Evolutionary conservation across 202 grass and related monocot genomes (phyloP), one percentile per base, ranked within the genome.

Genomic region (Eragrostis tef): DNA sequence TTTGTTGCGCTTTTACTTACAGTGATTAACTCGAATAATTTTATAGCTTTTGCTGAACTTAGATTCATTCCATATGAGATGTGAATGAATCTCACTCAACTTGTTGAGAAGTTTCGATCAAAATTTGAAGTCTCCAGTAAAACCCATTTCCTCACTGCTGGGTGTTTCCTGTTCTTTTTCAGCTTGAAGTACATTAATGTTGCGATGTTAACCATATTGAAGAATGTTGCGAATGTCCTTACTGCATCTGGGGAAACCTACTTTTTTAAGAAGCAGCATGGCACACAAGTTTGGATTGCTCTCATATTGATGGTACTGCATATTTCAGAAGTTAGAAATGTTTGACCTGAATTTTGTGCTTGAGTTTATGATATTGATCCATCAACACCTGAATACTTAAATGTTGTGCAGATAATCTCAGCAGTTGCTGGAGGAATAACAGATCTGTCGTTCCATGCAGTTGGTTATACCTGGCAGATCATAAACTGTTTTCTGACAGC

Each of bases 111-210:
- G 50, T 34, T 72, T 9, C 12, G 43, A 17, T 70, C 76, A 16
- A 70, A 76, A 64, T 27, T 76, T 7, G 9, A 49, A 69, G 27
- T 70, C 47, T 85, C 67, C 26, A 16, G 16, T 53, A 67, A 47
- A 27, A 61, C 26, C 43, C 20, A 81, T 60, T 65, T 19, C 29
- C 70, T 44, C 67, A 45, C 16, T 44, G 58, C 26, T 49, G 49
- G 75, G 75, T 47, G 57, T 73, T 72, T 77, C 47, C 21, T 86
- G 2, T 79, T 54, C 46, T 60, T 76, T 31, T 98, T 88, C 90
- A 98, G 95, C 86, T 90, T 98, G 87, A 98, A 91, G 85, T 89
- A 98, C 79, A 98, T 98, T 47, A 98, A 98, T 87, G 95, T 98
- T 84, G 95, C 95, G 14, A 98, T 98, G 95, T 79, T 98, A 78